These are phyloP conservation scores for Protomyces inouyei DNA, from an alignment of 1,139 yeast genomes.

Conservation along the genomic window DNA sequence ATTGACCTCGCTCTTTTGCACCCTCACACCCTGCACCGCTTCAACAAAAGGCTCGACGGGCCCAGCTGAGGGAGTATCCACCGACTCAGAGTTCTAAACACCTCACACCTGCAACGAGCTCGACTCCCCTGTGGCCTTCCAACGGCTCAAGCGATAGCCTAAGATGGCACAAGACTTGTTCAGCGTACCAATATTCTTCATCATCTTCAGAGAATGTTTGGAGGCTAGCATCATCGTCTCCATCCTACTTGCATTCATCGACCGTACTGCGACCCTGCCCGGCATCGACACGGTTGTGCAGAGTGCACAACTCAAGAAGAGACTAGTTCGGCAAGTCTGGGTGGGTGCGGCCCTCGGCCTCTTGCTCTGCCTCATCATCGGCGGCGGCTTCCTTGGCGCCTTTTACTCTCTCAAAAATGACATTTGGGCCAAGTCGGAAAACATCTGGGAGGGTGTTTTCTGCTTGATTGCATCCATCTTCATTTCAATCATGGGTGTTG, in stretches of 20 bases:
- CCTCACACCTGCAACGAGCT: no score
- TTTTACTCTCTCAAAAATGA: constrained; percentile 75
- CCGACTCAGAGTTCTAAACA: no score
- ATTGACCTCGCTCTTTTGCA: no score
- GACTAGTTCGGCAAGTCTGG: constrained; percentile 70
- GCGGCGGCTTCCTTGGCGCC: constrained; percentile 79
- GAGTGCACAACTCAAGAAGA: constrained; percentile 54
- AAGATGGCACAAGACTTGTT: constrained; percentile 41
- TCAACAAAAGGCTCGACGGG: no score
- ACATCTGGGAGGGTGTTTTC: constrained; percentile 88
- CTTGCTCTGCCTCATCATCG: constrained; percentile 66
- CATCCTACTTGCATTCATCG: constrained; percentile 80
- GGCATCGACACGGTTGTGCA: neutral
- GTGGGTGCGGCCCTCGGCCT: constrained; percentile 69
- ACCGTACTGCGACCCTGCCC: constrained; percentile 50
- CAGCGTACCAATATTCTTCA: constrained; percentile 58
- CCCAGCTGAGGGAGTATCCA: no score
- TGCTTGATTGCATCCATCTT: constrained; percentile 76
- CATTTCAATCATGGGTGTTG: constrained; percentile 85
- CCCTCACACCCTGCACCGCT: no score
- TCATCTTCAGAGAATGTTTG: constrained; percentile 81
- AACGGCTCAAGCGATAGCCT: no score
- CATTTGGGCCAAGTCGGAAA: constrained; percentile 82
- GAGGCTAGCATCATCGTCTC: constrained; percentile 89
- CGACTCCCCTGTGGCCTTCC: no score